Conservation (phyloP, 352 stramenopile species). For the Peronospora farinosa region DNA sequence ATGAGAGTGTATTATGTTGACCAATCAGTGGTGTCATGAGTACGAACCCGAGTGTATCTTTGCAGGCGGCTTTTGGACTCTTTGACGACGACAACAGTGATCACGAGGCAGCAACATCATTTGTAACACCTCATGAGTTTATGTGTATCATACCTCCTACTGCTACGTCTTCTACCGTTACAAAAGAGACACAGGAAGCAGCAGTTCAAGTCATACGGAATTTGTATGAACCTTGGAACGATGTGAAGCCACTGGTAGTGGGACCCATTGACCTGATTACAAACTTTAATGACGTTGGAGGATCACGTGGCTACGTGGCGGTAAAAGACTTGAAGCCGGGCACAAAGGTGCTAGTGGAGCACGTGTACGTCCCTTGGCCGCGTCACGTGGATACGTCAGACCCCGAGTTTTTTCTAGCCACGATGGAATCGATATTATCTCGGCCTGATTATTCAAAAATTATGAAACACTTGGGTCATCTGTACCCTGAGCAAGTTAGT, state of each 20-base stretch:
- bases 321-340: slow-evolving; percentile 68
- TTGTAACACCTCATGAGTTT: slow-evolving; percentile 21
- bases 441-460: slow-evolving; percentile 61
- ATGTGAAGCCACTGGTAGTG: slow-evolving; percentile 74
- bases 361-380: slow-evolving; percentile 87
- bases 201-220: slow-evolving; percentile 18
- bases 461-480: slow-evolving; percentile 66
- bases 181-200: slow-evolving; percentile 6
- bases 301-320: slow-evolving; percentile 86
- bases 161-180: not conserved
- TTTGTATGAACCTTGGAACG: slow-evolving; percentile 67
- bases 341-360: slow-evolving; percentile 87
- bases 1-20: too few relatives aligned
- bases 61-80: slow-evolving; percentile 71
- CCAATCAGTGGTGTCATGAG: slow-evolving; percentile 3
- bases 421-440: slow-evolving; percentile 80
- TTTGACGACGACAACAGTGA: slow-evolving; percentile 82
- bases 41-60: slow-evolving; percentile 36
- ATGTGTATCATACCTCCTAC: slow-evolving; percentile 15
- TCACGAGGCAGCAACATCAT: slow-evolving; percentile 21
- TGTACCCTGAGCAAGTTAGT: slow-evolving; percentile 82
- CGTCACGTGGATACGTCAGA: slow-evolving; percentile 73
- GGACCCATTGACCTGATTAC: slow-evolving; percentile 68
- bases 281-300: slow-evolving; percentile 54
- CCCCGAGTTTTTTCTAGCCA: slow-evolving; percentile 80